phyloP scores from a whole-genome alignment of 192 early-diverging fungal species.

The Coemansia sp. region DNA sequence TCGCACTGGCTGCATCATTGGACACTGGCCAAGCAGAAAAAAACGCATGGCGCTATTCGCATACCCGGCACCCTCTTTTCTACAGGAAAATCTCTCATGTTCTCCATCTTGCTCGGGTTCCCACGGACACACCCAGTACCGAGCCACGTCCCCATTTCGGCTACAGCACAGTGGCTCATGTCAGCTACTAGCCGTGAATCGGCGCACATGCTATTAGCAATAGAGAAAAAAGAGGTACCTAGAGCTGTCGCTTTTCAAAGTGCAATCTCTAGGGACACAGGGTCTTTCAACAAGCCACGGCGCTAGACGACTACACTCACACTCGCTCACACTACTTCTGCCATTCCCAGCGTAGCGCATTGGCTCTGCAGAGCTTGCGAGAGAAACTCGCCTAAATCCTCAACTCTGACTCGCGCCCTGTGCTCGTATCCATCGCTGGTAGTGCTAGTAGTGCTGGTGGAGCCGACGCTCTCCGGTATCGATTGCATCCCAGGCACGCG shows the following conservation, averaged over 20 bases:
- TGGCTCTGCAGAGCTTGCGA: slow-evolving; percentile 5
- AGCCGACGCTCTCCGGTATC: background rate
- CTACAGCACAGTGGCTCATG: background rate
- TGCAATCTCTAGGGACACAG: background rate
- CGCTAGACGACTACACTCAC: background rate
- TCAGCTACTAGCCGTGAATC: background rate
- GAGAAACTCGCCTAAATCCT: slow-evolving; percentile 23
- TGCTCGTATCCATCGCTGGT: slow-evolving; percentile 9
- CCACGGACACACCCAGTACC: background rate
- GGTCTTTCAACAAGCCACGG: background rate
- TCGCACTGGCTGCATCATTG: background rate
- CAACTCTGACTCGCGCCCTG: slow-evolving; percentile 19
- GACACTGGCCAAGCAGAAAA: background rate
- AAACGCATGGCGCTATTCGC: background rate
- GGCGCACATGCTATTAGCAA: too few species aligned
- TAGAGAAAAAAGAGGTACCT: too few species aligned
- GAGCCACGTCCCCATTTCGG: background rate
- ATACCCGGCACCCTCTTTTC: background rate
- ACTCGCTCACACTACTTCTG: background rate
- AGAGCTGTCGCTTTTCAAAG: too few species aligned
- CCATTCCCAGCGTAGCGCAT: slow-evolving; percentile 1
- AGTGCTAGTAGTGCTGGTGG: background rate
- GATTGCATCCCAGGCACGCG: slow-evolving; percentile 24
- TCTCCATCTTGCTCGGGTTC: background rate
- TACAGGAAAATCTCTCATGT: background rate